These are phyloP conservation scores for Cystobasidium pallidum DNA, from an alignment of 1,284 basidiomycete genomes.

Conservation along the genomic window DNA sequence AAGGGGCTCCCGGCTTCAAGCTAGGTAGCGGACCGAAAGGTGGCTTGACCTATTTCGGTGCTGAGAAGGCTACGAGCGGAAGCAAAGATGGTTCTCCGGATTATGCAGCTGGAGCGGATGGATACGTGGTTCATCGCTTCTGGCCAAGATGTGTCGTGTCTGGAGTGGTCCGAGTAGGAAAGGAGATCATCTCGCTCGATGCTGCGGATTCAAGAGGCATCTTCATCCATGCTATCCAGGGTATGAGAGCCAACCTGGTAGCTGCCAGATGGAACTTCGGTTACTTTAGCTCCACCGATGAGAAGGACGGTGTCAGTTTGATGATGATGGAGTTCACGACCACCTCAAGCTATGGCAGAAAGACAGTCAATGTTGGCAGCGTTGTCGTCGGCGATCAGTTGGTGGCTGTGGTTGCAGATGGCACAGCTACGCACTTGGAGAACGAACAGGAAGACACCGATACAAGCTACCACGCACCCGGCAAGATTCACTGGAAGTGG, in stretches of 20 bases:
- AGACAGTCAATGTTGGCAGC: slow-evolving; percentile 80
- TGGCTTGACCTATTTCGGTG: slow-evolving; percentile 88
- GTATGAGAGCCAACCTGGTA: slow-evolving; percentile 94
- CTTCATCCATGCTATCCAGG: slow-evolving; percentile 96
- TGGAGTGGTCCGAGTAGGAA: slow-evolving; percentile 69
- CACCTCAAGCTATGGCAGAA: slow-evolving; percentile 65
- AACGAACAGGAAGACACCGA: slow-evolving; percentile 64
- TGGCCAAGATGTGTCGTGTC: slow-evolving; percentile 73
- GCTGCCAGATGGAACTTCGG: slow-evolving; percentile 96
- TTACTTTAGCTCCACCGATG: slow-evolving; percentile 70
- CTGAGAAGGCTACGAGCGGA: slow-evolving; percentile 53
- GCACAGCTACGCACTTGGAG: slow-evolving; percentile 65
- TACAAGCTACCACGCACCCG: slow-evolving; percentile 81
- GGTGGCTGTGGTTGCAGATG: slow-evolving; percentile 66
- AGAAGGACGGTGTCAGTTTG: slow-evolving; percentile 69
- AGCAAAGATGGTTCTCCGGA: slow-evolving; percentile 63
- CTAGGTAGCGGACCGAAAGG: slow-evolving; percentile 83
- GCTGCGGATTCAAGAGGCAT: slow-evolving; percentile 75
- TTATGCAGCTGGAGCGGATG: slow-evolving; percentile 61
- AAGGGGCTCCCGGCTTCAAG: slow-evolving; percentile 83
- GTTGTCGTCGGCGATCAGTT: slow-evolving; percentile 77
- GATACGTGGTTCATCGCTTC: slow-evolving; percentile 88
- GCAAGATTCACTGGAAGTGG: slow-evolving; percentile 76
- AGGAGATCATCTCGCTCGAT: slow-evolving; percentile 61
- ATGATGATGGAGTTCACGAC: slow-evolving; percentile 98